Base-by-base conservation (phyloP, 1,284 basidiomycete genomes). In the Jaminaea rosea region DNA sequence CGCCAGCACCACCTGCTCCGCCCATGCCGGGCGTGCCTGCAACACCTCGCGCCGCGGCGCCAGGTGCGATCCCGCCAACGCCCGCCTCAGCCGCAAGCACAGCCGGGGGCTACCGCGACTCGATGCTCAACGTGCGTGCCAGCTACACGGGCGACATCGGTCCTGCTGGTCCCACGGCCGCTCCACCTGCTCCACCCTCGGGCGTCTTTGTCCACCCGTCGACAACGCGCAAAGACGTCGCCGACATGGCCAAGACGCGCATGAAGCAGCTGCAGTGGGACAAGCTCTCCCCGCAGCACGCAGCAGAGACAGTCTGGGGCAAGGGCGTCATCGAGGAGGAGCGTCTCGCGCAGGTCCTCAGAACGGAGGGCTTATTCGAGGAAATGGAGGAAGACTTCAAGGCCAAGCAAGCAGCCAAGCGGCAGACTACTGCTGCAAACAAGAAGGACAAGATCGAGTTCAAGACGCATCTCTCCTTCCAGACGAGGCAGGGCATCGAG, bases 251-350 rank as follows among this genome's bases (percentile, higher is more conserved):
- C 1, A 84, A 81, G 55, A 85, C 83, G 47, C 90, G 91, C 78
- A 92, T 97, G 87, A 97, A 97, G 76, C 91, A 97, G 75, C 79
- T 98, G 45, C 93, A 98, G 72, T 98, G 94, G 93, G 93, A 98
- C 75, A 98, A 97, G 73, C 63, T 73, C 7, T 63, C 66, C 23
- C 62, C 71, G 2, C 67, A 72, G 41, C 71, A 73, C 49, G 71
- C 71, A 1, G 67, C 69, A 11, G 68, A 67, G 49, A 73, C 71
- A 21, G 61, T 73, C 32, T 73, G 70, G 61, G 69, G 64, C 10
- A 53, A 63, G 47, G 55, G 58, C 21, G 49, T 57, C 34, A 55
- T 52, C 8, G 59, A 63, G 31, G 71, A 73, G 46, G 52, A 54
- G 48, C 15, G 47, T 26, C 39, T 72, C 21, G 59, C 63, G 39